A percentile compares a stretch with the other conserved stretches of the same genome.
Conservation (phyloP, 1,284 basidiomycete genomes). For the Leccinum holopus region DNA sequence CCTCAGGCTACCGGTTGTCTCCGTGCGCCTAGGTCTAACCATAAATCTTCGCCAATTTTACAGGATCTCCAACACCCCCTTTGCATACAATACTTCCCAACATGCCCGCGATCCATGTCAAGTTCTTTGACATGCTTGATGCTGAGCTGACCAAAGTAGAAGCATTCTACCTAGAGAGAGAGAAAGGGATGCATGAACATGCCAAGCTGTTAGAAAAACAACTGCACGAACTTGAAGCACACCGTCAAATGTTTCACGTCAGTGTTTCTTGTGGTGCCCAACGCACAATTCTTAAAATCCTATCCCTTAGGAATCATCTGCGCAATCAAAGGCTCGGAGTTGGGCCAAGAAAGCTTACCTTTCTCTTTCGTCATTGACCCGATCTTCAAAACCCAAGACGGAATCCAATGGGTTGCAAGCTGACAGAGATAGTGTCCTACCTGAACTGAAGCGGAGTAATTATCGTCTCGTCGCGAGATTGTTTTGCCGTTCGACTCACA, state of each 20-base stretch:
- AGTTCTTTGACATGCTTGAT: slow-evolving; percentile 77
- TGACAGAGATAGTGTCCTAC: background rate
- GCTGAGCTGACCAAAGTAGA: slow-evolving; percentile 80
- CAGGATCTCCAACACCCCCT: slow-evolving; percentile 31
- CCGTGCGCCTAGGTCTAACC: background rate
- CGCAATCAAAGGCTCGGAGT: slow-evolving; percentile 1
- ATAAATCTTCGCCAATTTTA: background rate
- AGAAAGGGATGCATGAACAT: slow-evolving; percentile 62
- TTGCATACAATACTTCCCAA: slow-evolving; percentile 52
- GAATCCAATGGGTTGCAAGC: background rate
- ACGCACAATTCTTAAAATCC: slow-evolving; percentile 8
- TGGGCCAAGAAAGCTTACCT: slow-evolving; percentile 19
- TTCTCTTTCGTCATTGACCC: slow-evolving; percentile 10
- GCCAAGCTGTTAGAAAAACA: slow-evolving; percentile 62
- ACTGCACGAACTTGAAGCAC: slow-evolving; percentile 71
- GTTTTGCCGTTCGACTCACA: slow-evolving; percentile 7
- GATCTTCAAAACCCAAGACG: background rate
- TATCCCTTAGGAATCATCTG: slow-evolving; percentile 22
- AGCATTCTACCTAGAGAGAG: slow-evolving; percentile 75
- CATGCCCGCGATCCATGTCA: slow-evolving; percentile 58
- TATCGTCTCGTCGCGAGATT: background rate
- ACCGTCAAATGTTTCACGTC: slow-evolving; percentile 68
- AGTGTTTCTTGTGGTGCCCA: slow-evolving; percentile 18
- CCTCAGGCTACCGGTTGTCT: slow-evolving; percentile 7
- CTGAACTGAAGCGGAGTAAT: slow-evolving; percentile 13